Evolutionary conservation across 495 filamentous ascomycete species (phyloP), one percentile per base, ranked within the genome.

Genomic region (Pseudevernia furfuracea): DNA sequence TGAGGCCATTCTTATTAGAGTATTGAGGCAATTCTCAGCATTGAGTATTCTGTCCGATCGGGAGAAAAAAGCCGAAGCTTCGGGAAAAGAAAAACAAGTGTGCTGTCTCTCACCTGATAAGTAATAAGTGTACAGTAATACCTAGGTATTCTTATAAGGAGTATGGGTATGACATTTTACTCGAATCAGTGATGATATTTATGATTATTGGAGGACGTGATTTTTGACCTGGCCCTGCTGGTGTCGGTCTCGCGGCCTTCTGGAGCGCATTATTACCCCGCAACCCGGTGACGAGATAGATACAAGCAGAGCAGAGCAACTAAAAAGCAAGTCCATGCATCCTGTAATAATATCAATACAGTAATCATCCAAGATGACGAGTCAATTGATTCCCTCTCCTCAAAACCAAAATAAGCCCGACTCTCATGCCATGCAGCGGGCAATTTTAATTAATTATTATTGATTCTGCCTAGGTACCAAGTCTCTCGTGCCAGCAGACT

Each of bases 221-320:
- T 32, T 41, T 8, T 36, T 1, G 1, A n/a, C n/a, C n/a, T n/a
- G n/a, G n/a, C n/a, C n/a, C n/a, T 36, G 34, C 14, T 60, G 12
- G 43, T 11, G 3, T 37, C n/a, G 59, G 41, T 36, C 38, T 30
- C 32, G 17, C 46, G 23, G 41, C 17, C 2, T 28, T n/a, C 9
- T 25, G 19, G 55, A 32, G 55, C 41, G 55, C 37, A 59, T 30
- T 58, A 1, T 52, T 64, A 64, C 62, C 62, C 62, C 62, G 62
- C 62, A 34, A 19, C 10, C 17, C 30, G 30, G 55, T 38, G 32
- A 64, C 55, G 55, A 49, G 36, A 41, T 64, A 4, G 8, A 36
- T 36, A 36, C 34, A 36, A 36, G 34, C 34, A 36, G 7, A 36
- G 34, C 34, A 36, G 8, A 8, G 23, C 17, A 44, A 21, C 17